phyloP scores from a whole-genome alignment of 106 monocot genomes.

The Dendrobium huoshanense region DNA sequence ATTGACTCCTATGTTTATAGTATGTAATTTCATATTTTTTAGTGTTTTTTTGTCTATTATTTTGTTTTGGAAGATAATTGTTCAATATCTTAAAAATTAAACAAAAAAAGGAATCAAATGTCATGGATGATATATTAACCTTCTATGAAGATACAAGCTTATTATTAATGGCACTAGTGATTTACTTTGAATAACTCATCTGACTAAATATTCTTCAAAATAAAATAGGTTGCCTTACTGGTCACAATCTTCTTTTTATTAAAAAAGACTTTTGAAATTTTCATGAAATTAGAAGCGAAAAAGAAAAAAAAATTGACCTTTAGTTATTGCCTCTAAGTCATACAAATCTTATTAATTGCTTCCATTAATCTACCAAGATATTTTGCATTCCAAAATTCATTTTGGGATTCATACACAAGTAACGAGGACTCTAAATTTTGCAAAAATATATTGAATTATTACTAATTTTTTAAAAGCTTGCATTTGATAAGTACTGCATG shows the following conservation, averaged over 20 bases:
- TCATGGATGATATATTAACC: neutral
- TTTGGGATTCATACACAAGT: neutral
- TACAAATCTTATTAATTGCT: neutral
- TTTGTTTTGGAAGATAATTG: neutral
- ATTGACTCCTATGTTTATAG: no score
- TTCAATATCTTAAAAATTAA: neutral
- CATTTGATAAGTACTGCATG: neutral
- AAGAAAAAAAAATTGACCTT: neutral
- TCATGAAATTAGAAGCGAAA: neutral
- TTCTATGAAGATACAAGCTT: neutral
- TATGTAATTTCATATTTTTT: neutral
- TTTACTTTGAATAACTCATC: neutral
- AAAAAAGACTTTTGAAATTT: neutral
- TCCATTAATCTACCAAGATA: neutral
- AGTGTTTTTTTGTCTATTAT: neutral
- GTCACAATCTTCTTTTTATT: neutral
- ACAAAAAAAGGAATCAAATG: neutral
- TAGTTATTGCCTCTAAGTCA: neutral
- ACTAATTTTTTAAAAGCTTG: neutral
- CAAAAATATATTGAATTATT: neutral
- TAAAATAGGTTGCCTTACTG: neutral
- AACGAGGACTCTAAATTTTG: neutral
- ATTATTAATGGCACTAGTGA: neutral
- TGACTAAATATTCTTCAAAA: neutral
- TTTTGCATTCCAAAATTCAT: neutral